A percentile compares a stretch with the other conserved stretches of the same genome.
phyloP scores from a whole-genome alignment of 345 rosid genomes.

The Angophora floribunda region DNA sequence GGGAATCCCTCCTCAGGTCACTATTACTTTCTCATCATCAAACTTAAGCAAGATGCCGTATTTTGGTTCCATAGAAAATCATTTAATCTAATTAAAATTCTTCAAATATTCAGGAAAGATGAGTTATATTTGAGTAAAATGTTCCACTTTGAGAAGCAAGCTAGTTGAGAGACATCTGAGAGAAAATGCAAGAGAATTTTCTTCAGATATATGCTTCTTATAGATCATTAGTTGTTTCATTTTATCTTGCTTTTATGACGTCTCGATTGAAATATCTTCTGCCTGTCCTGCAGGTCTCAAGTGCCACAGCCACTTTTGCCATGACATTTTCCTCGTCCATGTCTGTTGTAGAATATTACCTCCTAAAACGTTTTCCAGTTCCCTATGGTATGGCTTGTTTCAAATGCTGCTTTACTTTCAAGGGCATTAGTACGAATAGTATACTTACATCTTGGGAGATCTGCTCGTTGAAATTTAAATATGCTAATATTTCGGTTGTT shows the following conservation, averaged over 20 bases:
- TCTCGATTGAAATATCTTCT: not conserved
- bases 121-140: not conserved
- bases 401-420: not conserved
- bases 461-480: not conserved
- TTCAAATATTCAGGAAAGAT: not conserved
- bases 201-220: not conserved
- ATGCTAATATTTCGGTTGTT: not conserved
- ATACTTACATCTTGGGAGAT: not conserved
- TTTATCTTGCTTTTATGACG: not conserved
- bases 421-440: not conserved
- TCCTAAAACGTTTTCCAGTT: constrained; percentile 33
- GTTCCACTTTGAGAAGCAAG: not conserved
- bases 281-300: constrained; percentile 14
- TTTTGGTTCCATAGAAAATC: not conserved
- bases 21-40: not conserved
- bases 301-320: constrained; percentile 34
- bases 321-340: constrained; percentile 37
- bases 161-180: not conserved
- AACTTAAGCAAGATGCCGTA: not conserved
- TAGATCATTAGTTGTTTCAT: not conserved
- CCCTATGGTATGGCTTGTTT: constrained; percentile 18
- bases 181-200: not conserved
- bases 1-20: constrained; percentile 37
- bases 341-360: constrained; percentile 34
- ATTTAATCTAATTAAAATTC: not conserved